Evolutionary conservation across 345 rosid genomes (phyloP).

Genomic region (Citrus unshiu): DNA sequence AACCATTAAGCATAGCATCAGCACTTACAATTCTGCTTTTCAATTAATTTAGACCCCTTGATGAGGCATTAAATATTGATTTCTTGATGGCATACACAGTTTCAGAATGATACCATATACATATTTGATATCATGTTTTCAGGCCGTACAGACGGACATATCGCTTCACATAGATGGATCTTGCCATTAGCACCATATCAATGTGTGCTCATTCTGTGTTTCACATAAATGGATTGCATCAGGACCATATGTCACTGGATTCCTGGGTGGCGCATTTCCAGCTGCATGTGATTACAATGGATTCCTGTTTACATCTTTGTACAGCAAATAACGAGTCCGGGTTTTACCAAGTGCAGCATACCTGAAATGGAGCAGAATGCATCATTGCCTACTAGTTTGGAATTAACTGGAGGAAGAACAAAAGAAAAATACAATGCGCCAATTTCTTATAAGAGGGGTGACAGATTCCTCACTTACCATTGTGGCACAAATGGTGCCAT

Average conservation of each 20-base stretch:
- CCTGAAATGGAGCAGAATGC: constrained; percentile 38
- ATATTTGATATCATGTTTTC: background rate
- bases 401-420: background rate
- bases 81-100: background rate
- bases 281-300: constrained; percentile 28
- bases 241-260: background rate
- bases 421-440: background rate
- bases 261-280: background rate
- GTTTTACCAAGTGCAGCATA: constrained; percentile 84
- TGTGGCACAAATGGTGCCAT: constrained; percentile 99
- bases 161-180: background rate
- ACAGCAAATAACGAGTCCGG: constrained; percentile 57
- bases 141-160: background rate
- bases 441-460: background rate
- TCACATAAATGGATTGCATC: background rate
- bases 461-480: constrained; percentile 46
- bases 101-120: background rate
- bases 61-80: background rate
- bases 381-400: background rate
- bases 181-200: background rate
- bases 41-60: background rate
- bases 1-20: background rate
- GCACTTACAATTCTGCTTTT: background rate
- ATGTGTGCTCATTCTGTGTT: background rate
- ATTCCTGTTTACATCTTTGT: constrained; percentile 85